phyloP scores from a whole-genome alignment of 2,329 filamentous ascomycete species.

The Stachybotrys chlorohalonatus region DNA sequence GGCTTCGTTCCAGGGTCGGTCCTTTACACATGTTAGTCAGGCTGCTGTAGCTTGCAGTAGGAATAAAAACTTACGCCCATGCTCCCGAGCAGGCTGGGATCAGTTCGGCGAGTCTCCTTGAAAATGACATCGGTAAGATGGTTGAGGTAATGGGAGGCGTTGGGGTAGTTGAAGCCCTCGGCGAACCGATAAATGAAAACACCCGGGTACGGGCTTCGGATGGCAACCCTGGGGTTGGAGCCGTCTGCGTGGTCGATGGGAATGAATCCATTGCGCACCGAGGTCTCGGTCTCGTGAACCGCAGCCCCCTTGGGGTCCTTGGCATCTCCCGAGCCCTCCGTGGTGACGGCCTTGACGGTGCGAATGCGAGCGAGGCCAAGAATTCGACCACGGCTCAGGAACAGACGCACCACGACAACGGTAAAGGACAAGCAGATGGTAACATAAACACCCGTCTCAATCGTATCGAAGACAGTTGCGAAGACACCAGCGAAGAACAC shows the following conservation, averaged over 20 bases:
- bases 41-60: not conserved
- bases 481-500: constrained; percentile 83
- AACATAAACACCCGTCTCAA: constrained; percentile 81
- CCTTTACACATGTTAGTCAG: constrained; percentile 13
- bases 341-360: constrained; percentile 70
- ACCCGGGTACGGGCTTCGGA: constrained; percentile 40
- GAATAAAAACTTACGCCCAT: constrained; percentile 29
- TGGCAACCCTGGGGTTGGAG: constrained; percentile 36
- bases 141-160: constrained; percentile 41
- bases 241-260: constrained; percentile 41
- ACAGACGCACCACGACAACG: constrained; percentile 66
- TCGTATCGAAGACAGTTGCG: constrained; percentile 70
- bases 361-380: constrained; percentile 74
- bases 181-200: constrained; percentile 47
- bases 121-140: constrained; percentile 37
- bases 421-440: constrained; percentile 64
- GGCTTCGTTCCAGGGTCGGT: constrained; percentile 51
- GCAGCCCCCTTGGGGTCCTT: constrained; percentile 12
- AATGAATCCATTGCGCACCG: constrained; percentile 32
- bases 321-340: constrained; percentile 32
- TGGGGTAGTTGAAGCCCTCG: constrained; percentile 48
- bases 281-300: constrained; percentile 36
- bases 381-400: constrained; percentile 71
- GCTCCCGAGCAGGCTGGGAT: constrained; percentile 32
- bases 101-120: constrained; percentile 33